Base-by-base conservation (phyloP, 352 stramenopile species). In the Globisporangium parvum region DNA sequence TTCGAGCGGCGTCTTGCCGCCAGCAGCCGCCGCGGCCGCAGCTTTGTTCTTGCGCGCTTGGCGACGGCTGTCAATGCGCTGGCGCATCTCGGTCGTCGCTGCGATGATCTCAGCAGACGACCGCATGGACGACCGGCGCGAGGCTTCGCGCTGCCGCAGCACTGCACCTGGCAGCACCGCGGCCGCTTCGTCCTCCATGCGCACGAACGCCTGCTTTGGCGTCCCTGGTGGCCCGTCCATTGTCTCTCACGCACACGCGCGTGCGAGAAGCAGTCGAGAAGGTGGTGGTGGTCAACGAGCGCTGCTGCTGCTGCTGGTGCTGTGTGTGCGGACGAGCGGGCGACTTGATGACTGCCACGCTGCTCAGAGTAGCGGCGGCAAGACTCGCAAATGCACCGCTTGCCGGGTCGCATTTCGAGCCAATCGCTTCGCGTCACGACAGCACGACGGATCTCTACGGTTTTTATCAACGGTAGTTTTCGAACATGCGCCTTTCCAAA, bases 101-200 rank as follows among this genome's bases (percentile, higher is more conserved):
- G 68, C 73, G 54, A 83, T 70, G 62, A 82, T 82, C 55, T 82
- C 73, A 28, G 70, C 73, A 37, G 70, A 82, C 67, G 72, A 82
- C 23, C 72, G 72, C 59, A 79, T 62, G 35, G 58, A 71, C 53
- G 69, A 69, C 18, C 67, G 67, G 14, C 64, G 67, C 55, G 64
- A 60, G 9, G 51, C 6, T 20, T 60, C 51, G 45, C 57, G 60
- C 45, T 58, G 45, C 9, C 54, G 62, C 6, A 57, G 53, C 45
- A 49, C 53, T 11, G 47, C 33, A 15, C 10, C 39, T 20, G 35
- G 39, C 28, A 59, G 33, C 35, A 37, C n/a, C 24, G 55, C n/a
- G 23, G 42, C 42, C 42, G 24, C 40, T 10, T 61, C 67, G 46
- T 79, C 70, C 41, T 76, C 67, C 56, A 79, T 62, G 42, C 70